Base-by-base conservation (phyloP, 192 early-diverging fungal genomes). In the Mycoemilia scoparia region DNA sequence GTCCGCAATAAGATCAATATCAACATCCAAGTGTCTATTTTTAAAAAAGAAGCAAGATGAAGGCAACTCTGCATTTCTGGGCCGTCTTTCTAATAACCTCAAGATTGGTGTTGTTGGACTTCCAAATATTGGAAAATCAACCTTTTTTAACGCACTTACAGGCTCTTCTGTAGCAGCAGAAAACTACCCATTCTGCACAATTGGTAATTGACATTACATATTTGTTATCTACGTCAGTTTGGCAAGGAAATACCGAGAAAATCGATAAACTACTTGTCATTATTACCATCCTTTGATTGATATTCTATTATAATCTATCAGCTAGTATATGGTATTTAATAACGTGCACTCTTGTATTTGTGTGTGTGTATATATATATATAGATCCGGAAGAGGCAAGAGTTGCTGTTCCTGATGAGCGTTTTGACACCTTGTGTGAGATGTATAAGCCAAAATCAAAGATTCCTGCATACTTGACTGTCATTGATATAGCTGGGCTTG, bases 111-210 rank as follows among this genome's bases (percentile, higher is more conserved):
- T 75, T 18, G 71, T 76, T 24, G 73, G 71, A 14, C 46, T 76
- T 41, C 73, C 73, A 38, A 76, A 76, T 41, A 62, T 75, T 30
- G 35, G 22, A 19, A 42, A 52, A n/a, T 43, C 29, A 15, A 24
- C 40, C 16, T n/a, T 44, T n/a, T 54, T 61, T 29, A 43, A 60
- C 41, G 40, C 24, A 39, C 23, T 64, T 20, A 21, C 15, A 9
- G 14, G 12, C 29, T 45, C 21, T 21, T 8, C 21, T 51, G 23
- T 24, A 1, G 26, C 10, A 6, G 22, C 64, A 16, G 67, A 61
- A 36, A 73, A 73, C 45, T 74, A 64, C 35, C 71, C 71, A 5
- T 74, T 74, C 51, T 66, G 60, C 30, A 71, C 62, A 15, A 70
- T 56, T 24, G n/a, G n/a, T n/a, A n/a, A n/a, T n/a, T n/a, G n/a